Evolutionary conservation across 495 filamentous ascomycete genomes (phyloP).

Genomic region (Friedmanniomyces simplex): DNA sequence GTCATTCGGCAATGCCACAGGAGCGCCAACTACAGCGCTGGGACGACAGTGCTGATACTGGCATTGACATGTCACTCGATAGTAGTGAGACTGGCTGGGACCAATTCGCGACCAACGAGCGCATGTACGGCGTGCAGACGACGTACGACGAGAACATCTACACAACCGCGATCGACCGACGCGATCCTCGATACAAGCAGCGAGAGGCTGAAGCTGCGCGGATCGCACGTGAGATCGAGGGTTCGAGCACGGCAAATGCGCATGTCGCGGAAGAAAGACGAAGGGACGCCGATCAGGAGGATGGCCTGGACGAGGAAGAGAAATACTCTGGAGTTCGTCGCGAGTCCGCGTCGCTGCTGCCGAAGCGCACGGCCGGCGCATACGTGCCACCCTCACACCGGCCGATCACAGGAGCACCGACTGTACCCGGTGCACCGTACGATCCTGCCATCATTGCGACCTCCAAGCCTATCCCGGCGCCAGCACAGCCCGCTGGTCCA

Average conservation of each 20-base stretch:
- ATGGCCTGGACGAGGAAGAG: slow-evolving; percentile 75
- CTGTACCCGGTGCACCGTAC: slow-evolving; percentile 60
- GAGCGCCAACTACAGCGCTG: slow-evolving; percentile 77
- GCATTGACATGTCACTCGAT: slow-evolving; percentile 60
- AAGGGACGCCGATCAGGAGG: slow-evolving; percentile 40
- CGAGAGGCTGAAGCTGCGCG: slow-evolving; percentile 65
- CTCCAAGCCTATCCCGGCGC: slow-evolving; percentile 38
- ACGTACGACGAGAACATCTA: slow-evolving; percentile 92
- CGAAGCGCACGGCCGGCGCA: slow-evolving; percentile 48
- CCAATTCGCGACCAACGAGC: slow-evolving; percentile 85
- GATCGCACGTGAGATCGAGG: slow-evolving; percentile 85
- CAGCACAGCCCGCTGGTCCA: background rate
- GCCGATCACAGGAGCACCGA: slow-evolving; percentile 61
- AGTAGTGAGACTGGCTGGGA: slow-evolving; percentile 55
- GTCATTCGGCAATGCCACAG: slow-evolving; percentile 41
- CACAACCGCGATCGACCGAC: slow-evolving; percentile 79
- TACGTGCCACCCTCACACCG: slow-evolving; percentile 85
- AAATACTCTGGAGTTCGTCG: slow-evolving; percentile 90
- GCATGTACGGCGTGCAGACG: slow-evolving; percentile 72
- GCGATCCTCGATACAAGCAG: slow-evolving; percentile 66
- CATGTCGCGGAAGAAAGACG: slow-evolving; percentile 72
- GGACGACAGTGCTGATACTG: slow-evolving; percentile 56
- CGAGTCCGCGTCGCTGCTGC: slow-evolving; percentile 59
- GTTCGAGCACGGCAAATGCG: slow-evolving; percentile 51
- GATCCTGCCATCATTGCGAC: slow-evolving; percentile 79